These are phyloP conservation scores for Nannochloropsis gaditana DNA, from an alignment of 108 stramenopile species.

Conservation along the genomic window DNA sequence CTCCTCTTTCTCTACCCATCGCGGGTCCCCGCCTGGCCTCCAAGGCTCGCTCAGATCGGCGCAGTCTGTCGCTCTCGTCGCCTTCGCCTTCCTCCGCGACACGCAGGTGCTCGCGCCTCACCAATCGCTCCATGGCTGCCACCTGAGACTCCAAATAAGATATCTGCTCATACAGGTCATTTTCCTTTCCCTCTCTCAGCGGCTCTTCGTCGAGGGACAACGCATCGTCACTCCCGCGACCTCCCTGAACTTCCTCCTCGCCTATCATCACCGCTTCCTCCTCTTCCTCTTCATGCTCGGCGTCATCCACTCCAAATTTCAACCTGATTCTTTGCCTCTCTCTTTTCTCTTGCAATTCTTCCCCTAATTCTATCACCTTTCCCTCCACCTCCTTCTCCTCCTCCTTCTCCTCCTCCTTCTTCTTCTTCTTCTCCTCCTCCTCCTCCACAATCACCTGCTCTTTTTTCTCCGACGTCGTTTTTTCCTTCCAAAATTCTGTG, in stretches of 20 bases:
- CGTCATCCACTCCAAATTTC: background rate
- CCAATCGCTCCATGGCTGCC: background rate
- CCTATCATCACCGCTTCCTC: background rate
- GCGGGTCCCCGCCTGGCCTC: background rate
- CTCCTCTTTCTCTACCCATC: background rate
- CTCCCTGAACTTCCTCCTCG: no score
- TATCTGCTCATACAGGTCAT: background rate
- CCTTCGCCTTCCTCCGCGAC: background rate
- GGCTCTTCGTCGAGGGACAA: no score
- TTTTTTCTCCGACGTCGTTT: background rate
- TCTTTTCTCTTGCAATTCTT: background rate
- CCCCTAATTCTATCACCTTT: background rate
- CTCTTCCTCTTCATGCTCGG: background rate
- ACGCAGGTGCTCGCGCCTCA: background rate
- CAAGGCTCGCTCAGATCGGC: no score
- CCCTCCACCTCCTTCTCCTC: background rate
- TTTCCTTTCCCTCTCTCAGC: background rate
- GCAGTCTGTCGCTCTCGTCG: background rate
- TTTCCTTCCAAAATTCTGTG: background rate
- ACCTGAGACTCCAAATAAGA: background rate
- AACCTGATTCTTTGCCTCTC: background rate
- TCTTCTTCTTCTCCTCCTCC: background rate
- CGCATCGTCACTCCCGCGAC: no score
- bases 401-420: background rate
- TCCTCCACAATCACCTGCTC: background rate